Conservation (phyloP, 148 eudicot genomes). For the Talinum fruticosum region DNA sequence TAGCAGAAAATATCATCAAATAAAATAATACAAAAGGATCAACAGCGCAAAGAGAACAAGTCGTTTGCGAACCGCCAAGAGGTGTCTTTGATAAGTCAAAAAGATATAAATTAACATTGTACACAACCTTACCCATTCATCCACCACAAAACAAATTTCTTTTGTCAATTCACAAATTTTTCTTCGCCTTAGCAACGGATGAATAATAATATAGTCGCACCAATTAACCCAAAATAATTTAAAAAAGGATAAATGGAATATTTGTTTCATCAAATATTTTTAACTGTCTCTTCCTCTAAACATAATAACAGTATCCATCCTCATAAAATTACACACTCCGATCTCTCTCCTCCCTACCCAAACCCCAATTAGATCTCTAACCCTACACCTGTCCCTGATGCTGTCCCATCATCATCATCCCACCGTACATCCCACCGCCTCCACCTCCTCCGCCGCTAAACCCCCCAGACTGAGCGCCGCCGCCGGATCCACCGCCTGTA, state of each 20-base stretch:
- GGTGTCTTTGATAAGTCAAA: background rate
- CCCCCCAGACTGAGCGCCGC: conserved; percentile 22
- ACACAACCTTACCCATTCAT: background rate
- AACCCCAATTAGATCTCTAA: background rate
- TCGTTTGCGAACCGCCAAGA: background rate
- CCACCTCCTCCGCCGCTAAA: conserved; percentile 14
- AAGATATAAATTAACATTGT: background rate
- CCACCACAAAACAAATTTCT: background rate
- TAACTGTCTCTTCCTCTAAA: background rate
- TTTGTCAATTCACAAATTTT: background rate
- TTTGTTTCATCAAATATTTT: background rate
- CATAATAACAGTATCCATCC: conserved; percentile 5
- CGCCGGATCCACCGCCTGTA: conserved; percentile 12
- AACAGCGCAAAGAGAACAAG: background rate
- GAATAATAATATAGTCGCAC: background rate
- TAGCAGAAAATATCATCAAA: background rate
- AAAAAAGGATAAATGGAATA: background rate
- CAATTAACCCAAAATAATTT: background rate
- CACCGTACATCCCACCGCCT: conserved; percentile 25
- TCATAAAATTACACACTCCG: conserved; percentile 11
- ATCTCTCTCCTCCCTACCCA: background rate
- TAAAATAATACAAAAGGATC: background rate
- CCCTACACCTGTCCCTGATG: conserved; percentile 37
- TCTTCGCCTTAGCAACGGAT: background rate
- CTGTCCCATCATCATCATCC: conserved; percentile 27